A percentile compares a stretch with the other conserved stretches of the same genome.
phyloP scores from a whole-genome alignment of 148 eudicot species.

The Cornus kousa region DNA sequence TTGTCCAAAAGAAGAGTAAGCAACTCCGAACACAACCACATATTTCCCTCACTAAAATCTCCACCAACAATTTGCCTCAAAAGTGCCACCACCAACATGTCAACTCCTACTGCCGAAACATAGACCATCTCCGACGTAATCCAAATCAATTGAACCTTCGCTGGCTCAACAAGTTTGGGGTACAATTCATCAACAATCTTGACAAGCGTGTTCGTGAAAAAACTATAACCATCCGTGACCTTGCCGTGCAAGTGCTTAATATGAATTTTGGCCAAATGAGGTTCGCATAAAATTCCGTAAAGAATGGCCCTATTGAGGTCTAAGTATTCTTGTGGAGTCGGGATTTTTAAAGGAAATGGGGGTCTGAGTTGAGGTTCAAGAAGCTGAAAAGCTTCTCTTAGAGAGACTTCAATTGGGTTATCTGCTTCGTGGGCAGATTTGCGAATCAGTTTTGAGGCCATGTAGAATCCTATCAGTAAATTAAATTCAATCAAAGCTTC shows the following conservation, averaged over 20 bases:
- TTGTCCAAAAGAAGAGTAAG: slow-evolving; percentile 41
- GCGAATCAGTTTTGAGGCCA: slow-evolving; percentile 58
- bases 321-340: slow-evolving; percentile 47
- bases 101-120: slow-evolving; percentile 62
- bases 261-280: slow-evolving; percentile 41
- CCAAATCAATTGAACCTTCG: slow-evolving; percentile 67
- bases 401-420: slow-evolving; percentile 48
- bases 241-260: slow-evolving; percentile 73
- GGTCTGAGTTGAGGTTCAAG: slow-evolving; percentile 53
- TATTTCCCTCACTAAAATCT: slow-evolving; percentile 70
- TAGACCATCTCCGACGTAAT: slow-evolving; percentile 55
- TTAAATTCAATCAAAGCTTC: too few relatives aligned
- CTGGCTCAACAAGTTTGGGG: slow-evolving; percentile 48
- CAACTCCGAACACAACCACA: slow-evolving; percentile 75
- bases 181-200: slow-evolving; percentile 62
- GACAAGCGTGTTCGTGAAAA: slow-evolving; percentile 44
- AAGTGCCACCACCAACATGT: slow-evolving; percentile 63
- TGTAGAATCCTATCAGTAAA: slow-evolving; percentile 2
- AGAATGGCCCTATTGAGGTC: slow-evolving; percentile 57
- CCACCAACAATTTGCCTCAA: slow-evolving; percentile 81
- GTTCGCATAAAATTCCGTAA: slow-evolving; percentile 67
- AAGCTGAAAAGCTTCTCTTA: slow-evolving; percentile 55
- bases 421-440: slow-evolving; percentile 47
- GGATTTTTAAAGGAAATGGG: slow-evolving; percentile 57
- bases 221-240: slow-evolving; percentile 67